Evolutionary conservation across 2,329 filamentous ascomycete species (phyloP), one percentile per base, ranked within the genome.

Genomic region (Fusarium circinatum): DNA sequence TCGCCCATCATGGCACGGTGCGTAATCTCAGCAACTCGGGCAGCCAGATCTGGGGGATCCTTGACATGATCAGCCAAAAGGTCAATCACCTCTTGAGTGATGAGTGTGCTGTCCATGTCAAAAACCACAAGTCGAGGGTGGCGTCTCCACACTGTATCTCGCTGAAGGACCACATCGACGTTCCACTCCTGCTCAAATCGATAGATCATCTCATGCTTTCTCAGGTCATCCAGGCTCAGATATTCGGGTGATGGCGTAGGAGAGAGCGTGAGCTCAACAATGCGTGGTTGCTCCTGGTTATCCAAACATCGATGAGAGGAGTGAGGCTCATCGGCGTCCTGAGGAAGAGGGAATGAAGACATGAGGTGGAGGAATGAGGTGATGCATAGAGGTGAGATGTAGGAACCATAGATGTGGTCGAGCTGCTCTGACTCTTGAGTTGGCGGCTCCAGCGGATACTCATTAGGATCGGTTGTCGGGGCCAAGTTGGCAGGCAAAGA

Each of bases 21-120:
- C 0, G 96, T 99, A 76, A 99, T 98, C 78, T 92, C 90, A 15
- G 94, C 93, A 44, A 99, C 96, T 77, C 93, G 86, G 60, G 91
- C 91, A 76, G 94, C 91, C n/a, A 97, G 89, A 59, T 94, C 94
- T 5, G 89, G 83, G 79, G 88, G 85, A 83, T 93, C 85, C 54
- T 84, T 86, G 78, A 98, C 90, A 42, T 93, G 93, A 61, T 93
- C 91, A 8, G 96, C 96, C 64, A 99, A 92, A 78, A 98, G 91
- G 82, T 99, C 96, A 80, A 99, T 98, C 69, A 98, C 95, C 85
- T 99, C 96, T 82, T 99, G 95, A 61, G 96, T 93, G 81, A 99
- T 98, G 68, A 99, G 89, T 0, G 96, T 99, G 82, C 93, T 96
- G 85, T 99, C 96, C 96, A 99, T 99, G 82, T 99, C 96, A 79